Evolutionary conservation across 371 early-diverging fungal species (phyloP).

Genomic region (Mortierella polycephala): DNA sequence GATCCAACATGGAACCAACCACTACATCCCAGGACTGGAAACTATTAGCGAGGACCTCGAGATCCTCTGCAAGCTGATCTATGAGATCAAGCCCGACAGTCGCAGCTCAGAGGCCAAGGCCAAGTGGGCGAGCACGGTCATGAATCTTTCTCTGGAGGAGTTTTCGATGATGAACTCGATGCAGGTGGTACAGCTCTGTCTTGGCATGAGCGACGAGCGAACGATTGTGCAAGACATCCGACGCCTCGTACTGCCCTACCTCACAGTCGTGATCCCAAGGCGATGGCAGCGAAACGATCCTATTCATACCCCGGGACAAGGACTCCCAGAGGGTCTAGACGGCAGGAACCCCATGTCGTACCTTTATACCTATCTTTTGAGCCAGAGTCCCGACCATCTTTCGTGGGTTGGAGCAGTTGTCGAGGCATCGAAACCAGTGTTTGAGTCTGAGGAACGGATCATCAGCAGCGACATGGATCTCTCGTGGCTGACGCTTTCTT

Average conservation of each 20-base stretch:
- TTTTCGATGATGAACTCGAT: conserved; percentile 59
- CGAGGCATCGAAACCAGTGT: conserved; percentile 69
- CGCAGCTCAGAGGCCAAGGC: conserved; percentile 34
- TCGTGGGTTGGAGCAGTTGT: conserved; percentile 66
- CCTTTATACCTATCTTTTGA: conserved; percentile 38
- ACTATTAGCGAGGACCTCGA: conserved; percentile 60
- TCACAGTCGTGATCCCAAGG: conserved; percentile 55
- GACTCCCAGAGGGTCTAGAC: conserved; percentile 40
- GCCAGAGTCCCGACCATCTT: conserved; percentile 57
- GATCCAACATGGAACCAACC: conserved; percentile 62
- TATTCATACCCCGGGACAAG: conserved; percentile 31
- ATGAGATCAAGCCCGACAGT: conserved; percentile 54
- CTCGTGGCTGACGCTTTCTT: conserved; percentile 64
- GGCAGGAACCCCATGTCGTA: conserved; percentile 49
- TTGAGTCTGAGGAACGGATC: conserved; percentile 65
- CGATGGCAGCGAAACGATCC: conserved; percentile 45
- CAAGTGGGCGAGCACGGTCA: conserved; percentile 26
- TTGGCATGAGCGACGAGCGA: conserved; percentile 57
- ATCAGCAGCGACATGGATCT: conserved; percentile 68
- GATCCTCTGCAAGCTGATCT: conserved; percentile 70
- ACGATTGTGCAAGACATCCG: conserved; percentile 63
- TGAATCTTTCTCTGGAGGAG: conserved; percentile 53
- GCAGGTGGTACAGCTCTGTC: conserved; percentile 63
- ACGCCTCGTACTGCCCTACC: conserved; percentile 67
- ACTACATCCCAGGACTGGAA: conserved; percentile 63